Evolutionary conservation across 2,329 filamentous ascomycete species (phyloP), one percentile per base, ranked within the genome.

Genomic region (Phaeosphaeriaceae sp.): DNA sequence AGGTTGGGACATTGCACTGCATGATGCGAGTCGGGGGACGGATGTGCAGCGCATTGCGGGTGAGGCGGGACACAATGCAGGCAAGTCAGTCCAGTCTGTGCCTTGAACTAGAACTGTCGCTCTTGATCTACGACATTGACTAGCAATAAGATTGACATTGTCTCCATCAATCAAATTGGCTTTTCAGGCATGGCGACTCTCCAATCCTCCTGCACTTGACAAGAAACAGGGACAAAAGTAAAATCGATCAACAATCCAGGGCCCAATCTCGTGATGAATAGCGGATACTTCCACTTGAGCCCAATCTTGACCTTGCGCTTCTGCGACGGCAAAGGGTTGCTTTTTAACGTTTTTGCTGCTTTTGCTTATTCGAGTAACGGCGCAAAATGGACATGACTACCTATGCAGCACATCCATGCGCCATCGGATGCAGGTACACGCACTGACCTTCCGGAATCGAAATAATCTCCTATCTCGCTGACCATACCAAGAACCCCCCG

Each of bases 371-470:
- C 11, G 20, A 20, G 20, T 21, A 21, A 10, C 6, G 17, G 41
- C 17, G 7, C 7, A 3, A 9, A 44, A 19, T 44, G 41, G 41
- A 19, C 41, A 44, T 44, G n/a, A 19, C 41, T 9, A n/a, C n/a
- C n/a, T n/a, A n/a, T n/a, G n/a, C n/a, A n/a, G n/a, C n/a, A n/a
- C n/a, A n/a, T n/a, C n/a, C n/a, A 19, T 44, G 17, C 41, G 41
- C 41, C 41, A 44, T 44, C 41, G 41, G 41, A 44, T 44, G 41
- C 41, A 21, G 41, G 41, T 44, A 44, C 41, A 44, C 41, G 41
- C n/a, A 21, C 20, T 44, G 17, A 19, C 41, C n/a, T 44, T 5
- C 17, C 17, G 4, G n/a, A 44, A 19, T 21, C 41, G 20, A 9
- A 3, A 19, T 36, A 15, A 7, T 36, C 41, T 44, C 20, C n/a